Percentiles rank a stretch among this genome's conserved stretches.
Conservation (phyloP, 176 grass and related monocot genomes). For the Secale cereale region DNA sequence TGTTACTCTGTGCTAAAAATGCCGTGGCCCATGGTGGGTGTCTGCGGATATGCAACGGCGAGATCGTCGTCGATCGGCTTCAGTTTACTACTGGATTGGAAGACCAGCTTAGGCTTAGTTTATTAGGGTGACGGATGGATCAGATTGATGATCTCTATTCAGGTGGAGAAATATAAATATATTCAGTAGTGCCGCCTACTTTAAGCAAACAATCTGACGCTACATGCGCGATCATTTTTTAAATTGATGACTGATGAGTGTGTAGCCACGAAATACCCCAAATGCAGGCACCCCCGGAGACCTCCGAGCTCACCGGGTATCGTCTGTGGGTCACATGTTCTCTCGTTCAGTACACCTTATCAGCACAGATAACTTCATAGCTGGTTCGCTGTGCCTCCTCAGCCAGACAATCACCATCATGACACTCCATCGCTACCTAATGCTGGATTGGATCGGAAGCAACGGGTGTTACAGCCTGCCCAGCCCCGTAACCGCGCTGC, state of each 20-base stretch:
- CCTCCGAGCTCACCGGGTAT: not conserved
- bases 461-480: not conserved
- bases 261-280: not conserved
- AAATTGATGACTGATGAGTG: too few species aligned
- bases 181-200: not conserved
- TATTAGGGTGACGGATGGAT: not conserved
- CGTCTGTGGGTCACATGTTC: not conserved
- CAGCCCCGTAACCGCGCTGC: not conserved
- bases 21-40: too few species aligned
- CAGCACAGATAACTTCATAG: not conserved
- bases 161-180: not conserved
- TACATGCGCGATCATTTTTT: not conserved
- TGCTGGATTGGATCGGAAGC: not conserved
- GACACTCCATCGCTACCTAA: not conserved
- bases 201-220: not conserved
- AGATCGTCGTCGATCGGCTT: too few species aligned
- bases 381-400: not conserved
- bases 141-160: not conserved
- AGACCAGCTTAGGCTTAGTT: not conserved
- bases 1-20: too few species aligned
- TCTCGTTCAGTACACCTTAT: not conserved
- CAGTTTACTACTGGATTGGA: not conserved
- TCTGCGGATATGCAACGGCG: too few species aligned
- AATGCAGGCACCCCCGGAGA: not conserved
- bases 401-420: not conserved